Evolutionary conservation across 1,139 yeast genomes (phyloP), one percentile per base, ranked within the genome.

Genomic region (Yarrowia galli): DNA sequence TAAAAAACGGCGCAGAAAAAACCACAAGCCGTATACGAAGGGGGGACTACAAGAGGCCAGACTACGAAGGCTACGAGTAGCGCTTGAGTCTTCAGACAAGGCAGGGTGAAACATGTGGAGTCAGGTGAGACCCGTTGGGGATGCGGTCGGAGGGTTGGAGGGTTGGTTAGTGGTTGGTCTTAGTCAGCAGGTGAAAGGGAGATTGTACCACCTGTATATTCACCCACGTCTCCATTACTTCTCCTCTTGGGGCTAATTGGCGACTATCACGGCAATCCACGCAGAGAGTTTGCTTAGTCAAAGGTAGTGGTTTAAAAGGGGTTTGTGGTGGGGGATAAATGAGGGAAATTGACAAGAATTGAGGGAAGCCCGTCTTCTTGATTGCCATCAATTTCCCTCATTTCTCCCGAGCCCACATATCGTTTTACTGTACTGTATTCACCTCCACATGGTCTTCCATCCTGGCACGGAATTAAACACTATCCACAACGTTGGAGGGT

Each of bases 1-100:
- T 54, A 54, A 25, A 53, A 38, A 28, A 28, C 38, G 53, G 36
- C 22, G 12, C 22, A 7, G 10, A 48, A 48, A 48, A 54, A 40
- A 13, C 61, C 20, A 54, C 61, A 54, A 40, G 7, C 61, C 61
- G n/a, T 40, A 54, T 54, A 54, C 61, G 61, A 54, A 40, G 45
- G 18, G 32, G 8, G n/a, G n/a, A n/a, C n/a, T n/a, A n/a, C n/a
- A n/a, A n/a, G n/a, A n/a, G n/a, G 3, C 32, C 32, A 5, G 28
- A 25, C n/a, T n/a, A n/a, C n/a, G n/a, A n/a, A n/a, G n/a, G n/a
- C n/a, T n/a, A n/a, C n/a, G n/a, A n/a, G n/a, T n/a, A n/a, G n/a
- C n/a, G n/a, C n/a, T n/a, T n/a, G 28, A 25, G 7, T 25, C 7
- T 7, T 9, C 4, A 25, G 35, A 49, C 42, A 36, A 35, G 42